phyloP scores from a whole-genome alignment of 306 rosid species.

The Rosa chinensis region DNA sequence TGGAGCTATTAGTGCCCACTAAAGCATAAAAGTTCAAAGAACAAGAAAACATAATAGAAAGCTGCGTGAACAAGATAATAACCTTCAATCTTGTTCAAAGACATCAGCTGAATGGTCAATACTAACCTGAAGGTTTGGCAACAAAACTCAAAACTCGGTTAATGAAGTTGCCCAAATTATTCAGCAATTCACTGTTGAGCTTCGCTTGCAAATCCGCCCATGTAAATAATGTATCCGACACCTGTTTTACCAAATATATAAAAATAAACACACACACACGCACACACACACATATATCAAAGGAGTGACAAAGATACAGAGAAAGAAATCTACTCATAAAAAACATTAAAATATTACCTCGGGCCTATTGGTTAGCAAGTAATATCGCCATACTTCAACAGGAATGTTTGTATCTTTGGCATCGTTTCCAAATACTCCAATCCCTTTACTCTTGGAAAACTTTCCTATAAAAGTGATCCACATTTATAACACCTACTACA shows the following conservation, averaged over 20 bases:
- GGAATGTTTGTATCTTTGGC: slow-evolving; percentile 93
- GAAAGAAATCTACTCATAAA: background rate
- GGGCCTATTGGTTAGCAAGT: slow-evolving; percentile 90
- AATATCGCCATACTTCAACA: slow-evolving; percentile 98
- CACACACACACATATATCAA: background rate
- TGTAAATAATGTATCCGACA: slow-evolving; percentile 84
- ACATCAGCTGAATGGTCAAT: background rate
- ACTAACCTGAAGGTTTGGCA: slow-evolving; percentile 91
- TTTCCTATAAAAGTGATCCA: slow-evolving; percentile 52
- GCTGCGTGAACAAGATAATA: background rate
- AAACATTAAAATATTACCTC: slow-evolving; percentile 59
- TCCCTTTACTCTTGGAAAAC: slow-evolving; percentile 93
- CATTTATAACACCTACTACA: background rate
- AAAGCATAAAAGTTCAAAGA: background rate
- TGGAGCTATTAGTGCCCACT: background rate
- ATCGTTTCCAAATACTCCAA: slow-evolving; percentile 94
- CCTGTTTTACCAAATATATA: slow-evolving; percentile 42
- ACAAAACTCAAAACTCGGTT: slow-evolving; percentile 90
- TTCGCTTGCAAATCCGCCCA: slow-evolving; percentile 97
- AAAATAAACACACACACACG: background rate
- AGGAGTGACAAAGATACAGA: slow-evolving; percentile 1
- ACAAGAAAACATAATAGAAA: background rate
- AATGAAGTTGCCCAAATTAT: slow-evolving; percentile 88
- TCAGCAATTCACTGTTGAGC: slow-evolving; percentile 81
- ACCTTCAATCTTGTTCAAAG: background rate